Conservation (phyloP, 2,329 filamentous ascomycete genomes). For the Kalmusia sp. region DNA sequence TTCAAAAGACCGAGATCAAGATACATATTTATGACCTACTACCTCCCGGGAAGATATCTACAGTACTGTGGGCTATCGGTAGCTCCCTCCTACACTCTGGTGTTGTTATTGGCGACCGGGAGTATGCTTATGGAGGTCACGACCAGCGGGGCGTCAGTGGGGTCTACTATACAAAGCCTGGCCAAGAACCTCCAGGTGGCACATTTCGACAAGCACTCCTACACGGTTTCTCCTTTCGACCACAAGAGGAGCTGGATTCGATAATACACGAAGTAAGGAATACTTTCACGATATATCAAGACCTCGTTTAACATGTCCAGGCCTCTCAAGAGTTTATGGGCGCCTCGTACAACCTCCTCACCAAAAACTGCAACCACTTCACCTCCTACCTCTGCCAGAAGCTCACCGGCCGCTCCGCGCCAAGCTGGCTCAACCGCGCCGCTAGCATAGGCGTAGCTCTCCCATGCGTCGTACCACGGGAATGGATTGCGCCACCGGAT, state of each 20-base stretch:
- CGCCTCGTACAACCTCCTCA: conserved; percentile 80
- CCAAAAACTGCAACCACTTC: conserved; percentile 89
- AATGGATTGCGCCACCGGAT: conserved; percentile 83
- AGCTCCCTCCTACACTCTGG: conserved; percentile 82
- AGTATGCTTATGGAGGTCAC: conserved; percentile 88
- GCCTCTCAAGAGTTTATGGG: conserved; percentile 78
- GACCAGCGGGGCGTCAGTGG: conserved; percentile 73
- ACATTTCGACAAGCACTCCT: conserved; percentile 78
- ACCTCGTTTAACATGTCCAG: conserved; percentile 30
- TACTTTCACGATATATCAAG: not conserved
- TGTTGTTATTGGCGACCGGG: conserved; percentile 78
- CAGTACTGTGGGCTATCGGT: conserved; percentile 78
- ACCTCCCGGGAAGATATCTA: conserved; percentile 77
- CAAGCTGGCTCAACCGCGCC: conserved; percentile 80
- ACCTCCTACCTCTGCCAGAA: conserved; percentile 77
- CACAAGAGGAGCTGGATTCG: conserved; percentile 72
- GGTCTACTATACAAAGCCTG: conserved; percentile 82
- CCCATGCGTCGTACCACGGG: conserved; percentile 80
- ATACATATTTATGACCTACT: conserved; percentile 83
- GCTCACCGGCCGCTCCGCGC: conserved; percentile 73
- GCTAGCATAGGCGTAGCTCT: conserved; percentile 82
- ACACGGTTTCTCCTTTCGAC: conserved; percentile 78
- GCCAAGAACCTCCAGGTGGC: conserved; percentile 75
- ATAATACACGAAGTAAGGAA: conserved; percentile 64
- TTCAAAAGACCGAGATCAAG: conserved; percentile 74